Base-by-base conservation (phyloP, 169 alveolate genomes). In the Cryptosporidium baileyi region DNA sequence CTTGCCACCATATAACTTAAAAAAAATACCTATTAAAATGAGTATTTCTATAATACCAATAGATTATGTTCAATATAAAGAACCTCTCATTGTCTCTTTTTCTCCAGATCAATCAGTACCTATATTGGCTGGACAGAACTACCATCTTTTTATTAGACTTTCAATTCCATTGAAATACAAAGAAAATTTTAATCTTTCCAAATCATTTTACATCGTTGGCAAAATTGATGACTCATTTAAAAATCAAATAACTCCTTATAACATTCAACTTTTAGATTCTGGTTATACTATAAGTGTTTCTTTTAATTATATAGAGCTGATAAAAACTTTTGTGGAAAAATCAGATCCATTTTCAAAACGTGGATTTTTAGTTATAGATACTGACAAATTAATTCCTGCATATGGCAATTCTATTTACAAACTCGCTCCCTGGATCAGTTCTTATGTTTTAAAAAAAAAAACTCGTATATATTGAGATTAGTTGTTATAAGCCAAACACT, bases 51-150 rank as follows among this genome's bases (percentile, higher is more conserved):
- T 74, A 17, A 22, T 74, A 13, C 67, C 85, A 19, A 52, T 74
- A 22, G 34, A 22, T 54, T 54, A 74, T 26, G 43, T 44, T 15
- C 40, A 26, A 8, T 51, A 54, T 26, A 51, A 51, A 19, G 54
- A 40, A 17, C 89, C 90, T 8, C 41, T 80, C n/a, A 88, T 89
- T 1, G 63, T 89, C 43, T 81, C 89, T 8, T 26, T 89, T 32
- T 80, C 82, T 52, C 92, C 92, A 17, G 91, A 89, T 51, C 90
- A 89, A n/a, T 80, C 91, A 19, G 82, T 89, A 41, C 91, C 90
- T 32, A 79, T 89, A 19, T 38, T 81, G 45, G 59, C 81, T 11
- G 92, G 92, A 13, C 92, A 89, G 36, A 89, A 89, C 26, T 65
- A 80, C 13, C 82, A 74, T 24, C 26, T 74, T 11, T 32, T 67